Evolutionary conservation across 164 flowering plant genomes (phyloP), one percentile per base, ranked within the genome.

Genomic region (Houttuynia cordata): DNA sequence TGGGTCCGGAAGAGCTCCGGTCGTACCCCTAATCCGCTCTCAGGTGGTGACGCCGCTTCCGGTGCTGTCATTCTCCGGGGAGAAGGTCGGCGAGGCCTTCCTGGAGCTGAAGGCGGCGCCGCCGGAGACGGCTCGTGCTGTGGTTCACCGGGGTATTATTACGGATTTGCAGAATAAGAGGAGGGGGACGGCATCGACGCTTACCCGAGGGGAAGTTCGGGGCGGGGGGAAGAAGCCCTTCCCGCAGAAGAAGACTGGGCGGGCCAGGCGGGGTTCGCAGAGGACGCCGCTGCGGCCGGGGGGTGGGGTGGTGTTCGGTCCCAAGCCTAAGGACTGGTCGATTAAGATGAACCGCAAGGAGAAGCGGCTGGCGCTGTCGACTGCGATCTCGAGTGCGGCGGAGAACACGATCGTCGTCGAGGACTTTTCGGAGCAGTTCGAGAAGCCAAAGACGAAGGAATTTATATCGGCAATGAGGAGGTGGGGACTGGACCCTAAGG

Each of bases 141-240:
- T 93, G 55, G 95, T 93, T 51, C 99, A 93, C 76, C 82, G 97
- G 8, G 97, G 83, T 24, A 70, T 93, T 66, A 70, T 83, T 74
- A 85, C 95, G 24, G 92, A 88, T 76, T 86, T 65, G 57, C 84
- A 75, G 60, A 88, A 90, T 86, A 73, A 70, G 66, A 79, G 99
- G 24, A 79, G 95, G 15, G 99, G 99, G 47, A 90, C 99, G 8
- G 97, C 97, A 53, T 93, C 97, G 17, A 93, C 99, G 18, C 85
- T 88, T 57, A 90, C 97, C 20, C 78, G 99, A 39, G 87, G 75
- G 10, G 96, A 93, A 67, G 97, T 93, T 8, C 74, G 96, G 7
- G 99, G 99, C 9, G 99, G 99, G 0, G 99, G 97, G 0, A 71
- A 1, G n/a, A 93, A 93, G 63, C 99, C 99, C 45, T 93, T 82